Evolutionary conservation across 2,329 filamentous ascomycete genomes (phyloP).

Genomic region (Lasiodiplodia citricola): DNA sequence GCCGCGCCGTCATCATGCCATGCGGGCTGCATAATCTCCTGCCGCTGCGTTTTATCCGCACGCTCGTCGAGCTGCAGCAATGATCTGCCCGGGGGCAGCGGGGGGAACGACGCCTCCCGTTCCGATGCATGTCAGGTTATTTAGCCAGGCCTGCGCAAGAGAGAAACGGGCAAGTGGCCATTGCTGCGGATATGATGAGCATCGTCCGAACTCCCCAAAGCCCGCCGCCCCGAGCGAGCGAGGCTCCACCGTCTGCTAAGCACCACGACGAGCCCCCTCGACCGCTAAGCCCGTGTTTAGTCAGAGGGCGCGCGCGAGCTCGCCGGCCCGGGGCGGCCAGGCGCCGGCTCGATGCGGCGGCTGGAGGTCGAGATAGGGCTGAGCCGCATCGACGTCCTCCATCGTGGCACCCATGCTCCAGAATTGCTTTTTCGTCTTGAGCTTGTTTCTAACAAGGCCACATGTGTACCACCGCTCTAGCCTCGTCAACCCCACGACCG

Average conservation of each 20-base stretch:
- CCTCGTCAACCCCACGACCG: not conserved
- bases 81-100: constrained; percentile 27
- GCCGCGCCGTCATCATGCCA: constrained; percentile 21
- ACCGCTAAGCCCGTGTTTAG: constrained; percentile 2
- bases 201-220: not conserved
- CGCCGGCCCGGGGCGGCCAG: not conserved
- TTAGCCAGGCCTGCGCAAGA: constrained; percentile 22
- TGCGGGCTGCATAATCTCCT: constrained; percentile 26
- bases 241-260: constrained; percentile 4
- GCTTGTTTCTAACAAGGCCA: constrained; percentile 17
- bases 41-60: constrained; percentile 24
- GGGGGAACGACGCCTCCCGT: constrained; percentile 24
- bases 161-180: constrained; percentile 22
- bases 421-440: constrained; percentile 26
- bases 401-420: constrained; percentile 24
- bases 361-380: constrained; percentile 18
- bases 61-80: constrained; percentile 22
- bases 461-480: constrained; percentile 4
- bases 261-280: not conserved
- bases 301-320: constrained; percentile 2
- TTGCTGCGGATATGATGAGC: constrained; percentile 13
- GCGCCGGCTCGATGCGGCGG: constrained; percentile 10
- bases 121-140: constrained; percentile 25
- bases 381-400: constrained; percentile 25
- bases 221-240: not conserved